These are phyloP conservation scores for Populus tomentosa DNA, from an alignment of 441 rosid genomes.

Conservation along the genomic window DNA sequence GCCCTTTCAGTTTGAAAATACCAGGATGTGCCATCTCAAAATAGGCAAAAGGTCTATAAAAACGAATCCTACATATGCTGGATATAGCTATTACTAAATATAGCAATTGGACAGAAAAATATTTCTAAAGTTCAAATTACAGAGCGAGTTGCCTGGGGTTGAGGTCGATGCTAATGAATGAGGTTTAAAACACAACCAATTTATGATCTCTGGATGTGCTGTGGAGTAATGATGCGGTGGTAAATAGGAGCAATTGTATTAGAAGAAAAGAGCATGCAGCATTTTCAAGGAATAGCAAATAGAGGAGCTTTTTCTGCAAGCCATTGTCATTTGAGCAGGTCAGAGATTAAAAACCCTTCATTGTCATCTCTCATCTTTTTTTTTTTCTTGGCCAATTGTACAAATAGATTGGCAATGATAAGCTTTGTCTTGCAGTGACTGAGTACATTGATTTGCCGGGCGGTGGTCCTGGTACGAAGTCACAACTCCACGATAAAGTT, in stretches of 20 bases:
- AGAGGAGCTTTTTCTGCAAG: neutral
- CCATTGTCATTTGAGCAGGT: constrained; percentile 1
- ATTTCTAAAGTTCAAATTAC: too few relatives aligned
- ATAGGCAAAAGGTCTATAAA: neutral
- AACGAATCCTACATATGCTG: neutral
- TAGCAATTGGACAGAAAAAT: too few relatives aligned
- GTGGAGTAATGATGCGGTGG: neutral
- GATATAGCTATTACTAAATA: neutral
- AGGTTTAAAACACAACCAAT: neutral
- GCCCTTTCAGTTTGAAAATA: neutral
- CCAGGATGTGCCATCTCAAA: neutral
- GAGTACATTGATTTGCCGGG: too few relatives aligned
- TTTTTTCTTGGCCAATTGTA: neutral
- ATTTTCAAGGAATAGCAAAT: neutral
- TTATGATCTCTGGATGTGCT: neutral
- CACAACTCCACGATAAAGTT: too few relatives aligned
- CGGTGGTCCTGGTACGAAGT: too few relatives aligned
- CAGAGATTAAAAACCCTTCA: neutral
- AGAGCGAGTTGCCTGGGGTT: too few relatives aligned
- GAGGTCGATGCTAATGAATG: neutral
- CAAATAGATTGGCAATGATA: too few relatives aligned
- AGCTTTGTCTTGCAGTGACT: too few relatives aligned
- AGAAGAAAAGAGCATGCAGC: neutral
- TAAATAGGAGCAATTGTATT: neutral
- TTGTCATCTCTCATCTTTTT: too few relatives aligned